phyloP scores from a whole-genome alignment of 805 yeast species.

The Suhomyces faveliae region DNA sequence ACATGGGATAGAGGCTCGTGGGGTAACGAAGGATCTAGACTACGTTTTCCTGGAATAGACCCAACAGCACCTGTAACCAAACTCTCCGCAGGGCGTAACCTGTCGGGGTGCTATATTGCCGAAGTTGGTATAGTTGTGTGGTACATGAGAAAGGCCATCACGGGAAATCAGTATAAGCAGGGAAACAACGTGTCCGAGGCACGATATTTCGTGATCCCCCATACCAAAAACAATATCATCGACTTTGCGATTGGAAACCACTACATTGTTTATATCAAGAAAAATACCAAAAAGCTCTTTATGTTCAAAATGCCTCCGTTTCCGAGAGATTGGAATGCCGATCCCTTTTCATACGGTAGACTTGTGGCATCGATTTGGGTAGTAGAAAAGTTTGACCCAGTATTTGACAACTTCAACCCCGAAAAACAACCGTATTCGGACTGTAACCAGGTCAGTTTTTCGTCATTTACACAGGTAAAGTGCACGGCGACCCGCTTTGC shows the following conservation, averaged over 20 bases:
- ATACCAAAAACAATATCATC: conserved; percentile 37
- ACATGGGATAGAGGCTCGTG: conserved; percentile 57
- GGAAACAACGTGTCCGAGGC: conserved; percentile 28
- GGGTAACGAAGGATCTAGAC: conserved; percentile 38
- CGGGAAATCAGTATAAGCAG: conserved; percentile 18
- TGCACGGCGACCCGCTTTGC: conserved; percentile 53
- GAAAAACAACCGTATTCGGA: conserved; percentile 20
- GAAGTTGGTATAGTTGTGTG: conserved; percentile 61
- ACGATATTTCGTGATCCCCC: conserved; percentile 40
- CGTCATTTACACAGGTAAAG: too few species aligned
- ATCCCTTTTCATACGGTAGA: conserved; percentile 7
- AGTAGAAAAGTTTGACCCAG: conserved; percentile 29
- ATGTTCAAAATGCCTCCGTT: conserved; percentile 27
- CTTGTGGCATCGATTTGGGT: conserved; percentile 8
- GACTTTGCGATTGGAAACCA: conserved; percentile 60
- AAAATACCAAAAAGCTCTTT: conserved; percentile 40
- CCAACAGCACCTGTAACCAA: conserved; percentile 34
- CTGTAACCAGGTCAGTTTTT: conserved; percentile 52
- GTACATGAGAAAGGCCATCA: conserved; percentile 35
- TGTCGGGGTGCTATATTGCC: conserved; percentile 48
- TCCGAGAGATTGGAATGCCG: conserved; percentile 8
- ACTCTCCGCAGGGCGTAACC: conserved; percentile 68
- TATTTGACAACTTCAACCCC: conserved; percentile 23
- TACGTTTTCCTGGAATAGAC: conserved; percentile 36
- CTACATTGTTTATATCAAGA: conserved; percentile 47